Evolutionary conservation across 306 rosid genomes (phyloP).

Genomic region (Cotoneaster glaucophyllus): DNA sequence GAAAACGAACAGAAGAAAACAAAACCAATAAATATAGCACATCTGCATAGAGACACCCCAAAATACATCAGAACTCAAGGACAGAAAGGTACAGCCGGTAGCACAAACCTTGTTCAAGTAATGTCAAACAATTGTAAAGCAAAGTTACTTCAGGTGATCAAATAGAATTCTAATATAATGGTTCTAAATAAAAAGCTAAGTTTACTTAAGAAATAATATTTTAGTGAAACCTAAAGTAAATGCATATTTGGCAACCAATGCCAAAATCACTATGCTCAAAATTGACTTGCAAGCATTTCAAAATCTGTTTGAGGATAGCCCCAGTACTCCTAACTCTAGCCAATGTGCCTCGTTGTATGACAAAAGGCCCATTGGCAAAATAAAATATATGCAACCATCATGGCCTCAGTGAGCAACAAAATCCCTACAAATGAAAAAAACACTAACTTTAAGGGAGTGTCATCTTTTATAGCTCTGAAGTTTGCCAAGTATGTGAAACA

Average conservation of each 20-base stretch:
- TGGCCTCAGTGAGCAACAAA: neutral
- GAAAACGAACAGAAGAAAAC: neutral
- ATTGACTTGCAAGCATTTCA: neutral
- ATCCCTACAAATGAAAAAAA: neutral
- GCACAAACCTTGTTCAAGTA: neutral
- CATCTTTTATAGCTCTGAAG: neutral
- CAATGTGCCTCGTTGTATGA: neutral
- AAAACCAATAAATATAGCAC: neutral
- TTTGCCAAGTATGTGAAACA: neutral
- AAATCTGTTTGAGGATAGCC: neutral
- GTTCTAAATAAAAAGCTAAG: neutral
- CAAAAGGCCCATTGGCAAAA: neutral
- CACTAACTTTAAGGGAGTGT: neutral
- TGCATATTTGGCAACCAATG: neutral
- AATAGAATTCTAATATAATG: neutral
- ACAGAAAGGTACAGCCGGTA: neutral
- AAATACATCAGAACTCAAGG: neutral
- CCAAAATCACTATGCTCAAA: neutral
- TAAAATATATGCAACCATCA: neutral
- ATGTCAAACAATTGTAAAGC: neutral
- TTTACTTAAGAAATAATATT: neutral
- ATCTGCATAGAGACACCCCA: neutral
- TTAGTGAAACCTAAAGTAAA: neutral
- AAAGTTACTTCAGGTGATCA: neutral
- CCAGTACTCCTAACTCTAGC: neutral